phyloP scores from a whole-genome alignment of 176 grass and related monocot genomes.

The Panicum miliaceum region DNA sequence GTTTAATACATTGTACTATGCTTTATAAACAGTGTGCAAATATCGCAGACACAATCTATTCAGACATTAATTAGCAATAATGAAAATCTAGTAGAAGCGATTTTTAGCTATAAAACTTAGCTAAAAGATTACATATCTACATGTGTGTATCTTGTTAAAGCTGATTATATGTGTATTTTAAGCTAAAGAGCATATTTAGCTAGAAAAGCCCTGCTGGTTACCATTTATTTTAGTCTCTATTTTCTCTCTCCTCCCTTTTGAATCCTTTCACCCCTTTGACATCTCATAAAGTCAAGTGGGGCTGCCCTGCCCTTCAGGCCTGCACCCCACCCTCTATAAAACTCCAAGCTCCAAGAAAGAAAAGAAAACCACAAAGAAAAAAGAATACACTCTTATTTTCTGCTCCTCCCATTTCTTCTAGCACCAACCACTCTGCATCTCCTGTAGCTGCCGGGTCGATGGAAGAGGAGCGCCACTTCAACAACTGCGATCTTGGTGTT shows the following conservation, averaged over 20 bases:
- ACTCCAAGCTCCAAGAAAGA: constrained; percentile 2
- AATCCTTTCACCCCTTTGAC: constrained; percentile 54
- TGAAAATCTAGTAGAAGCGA: too few relatives aligned
- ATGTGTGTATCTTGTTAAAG: background rate
- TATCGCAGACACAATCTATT: background rate
- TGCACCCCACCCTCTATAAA: constrained; percentile 18
- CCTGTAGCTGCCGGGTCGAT: background rate
- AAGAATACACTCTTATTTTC: background rate
- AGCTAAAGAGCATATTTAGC: background rate
- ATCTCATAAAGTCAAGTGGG: constrained; percentile 50
- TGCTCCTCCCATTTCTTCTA: background rate
- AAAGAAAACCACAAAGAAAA: constrained; percentile 8
- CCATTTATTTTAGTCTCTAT: background rate
- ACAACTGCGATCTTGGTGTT: too few relatives aligned
- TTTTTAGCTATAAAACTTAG: too few relatives aligned
- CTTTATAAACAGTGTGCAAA: background rate
- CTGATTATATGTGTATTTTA: background rate
- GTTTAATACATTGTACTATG: background rate
- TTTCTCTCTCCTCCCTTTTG: background rate
- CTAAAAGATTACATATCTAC: background rate
- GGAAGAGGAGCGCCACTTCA: too few relatives aligned
- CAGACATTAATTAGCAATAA: background rate
- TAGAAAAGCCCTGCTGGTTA: too few relatives aligned
- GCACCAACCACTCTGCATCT: background rate
- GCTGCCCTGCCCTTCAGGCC: background rate